Percentiles rank a stretch among this genome's conserved stretches.
Evolutionary conservation across 768 basidiomycete species (phyloP).

Genomic region (Boletus eberwhitei): DNA sequence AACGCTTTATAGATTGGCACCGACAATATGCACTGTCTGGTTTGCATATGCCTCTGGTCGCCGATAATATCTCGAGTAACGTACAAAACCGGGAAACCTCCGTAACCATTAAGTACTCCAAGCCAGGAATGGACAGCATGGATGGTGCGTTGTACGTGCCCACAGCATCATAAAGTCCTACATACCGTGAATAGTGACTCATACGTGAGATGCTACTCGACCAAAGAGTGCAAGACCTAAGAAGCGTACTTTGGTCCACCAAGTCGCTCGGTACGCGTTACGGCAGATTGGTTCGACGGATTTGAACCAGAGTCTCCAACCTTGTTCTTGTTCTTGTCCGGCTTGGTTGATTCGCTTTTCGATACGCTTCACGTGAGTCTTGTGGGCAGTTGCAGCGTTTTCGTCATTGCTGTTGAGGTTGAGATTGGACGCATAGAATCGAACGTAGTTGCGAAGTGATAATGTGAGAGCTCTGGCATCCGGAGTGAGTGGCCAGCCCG

Average conservation of each 20-base stretch:
- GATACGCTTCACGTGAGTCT: conserved; percentile 46
- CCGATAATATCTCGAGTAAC: conserved; percentile 42
- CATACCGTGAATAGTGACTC: neutral
- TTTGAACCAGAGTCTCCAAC: conserved; percentile 15
- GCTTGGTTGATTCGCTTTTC: conserved; percentile 35
- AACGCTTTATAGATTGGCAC: conserved; percentile 15
- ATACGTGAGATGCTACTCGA: neutral
- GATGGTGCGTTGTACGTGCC: neutral
- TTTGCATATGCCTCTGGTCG: conserved; percentile 34
- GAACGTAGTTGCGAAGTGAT: conserved; percentile 32
- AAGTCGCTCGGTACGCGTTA: conserved; percentile 31
- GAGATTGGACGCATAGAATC: conserved; percentile 11
- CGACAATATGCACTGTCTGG: conserved; percentile 41
- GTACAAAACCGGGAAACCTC: conserved; percentile 32
- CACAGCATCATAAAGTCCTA: conserved; percentile 7
- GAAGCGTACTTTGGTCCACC: conserved; percentile 15
- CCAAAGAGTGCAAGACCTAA: neutral
- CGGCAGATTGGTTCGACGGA: conserved; percentile 4
- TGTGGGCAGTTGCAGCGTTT: conserved; percentile 38
- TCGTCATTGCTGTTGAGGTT: conserved; percentile 31
- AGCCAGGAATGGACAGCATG: conserved; percentile 4
- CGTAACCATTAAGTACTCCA: conserved; percentile 7
- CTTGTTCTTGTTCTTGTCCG: conserved; percentile 1
- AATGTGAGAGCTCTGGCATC: conserved; percentile 30
- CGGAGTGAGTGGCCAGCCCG: neutral